Evolutionary conservation across 371 early-diverging fungal species (phyloP), one percentile per base, ranked within the genome.

Genomic region (Polyrhizophydium stewartii): DNA sequence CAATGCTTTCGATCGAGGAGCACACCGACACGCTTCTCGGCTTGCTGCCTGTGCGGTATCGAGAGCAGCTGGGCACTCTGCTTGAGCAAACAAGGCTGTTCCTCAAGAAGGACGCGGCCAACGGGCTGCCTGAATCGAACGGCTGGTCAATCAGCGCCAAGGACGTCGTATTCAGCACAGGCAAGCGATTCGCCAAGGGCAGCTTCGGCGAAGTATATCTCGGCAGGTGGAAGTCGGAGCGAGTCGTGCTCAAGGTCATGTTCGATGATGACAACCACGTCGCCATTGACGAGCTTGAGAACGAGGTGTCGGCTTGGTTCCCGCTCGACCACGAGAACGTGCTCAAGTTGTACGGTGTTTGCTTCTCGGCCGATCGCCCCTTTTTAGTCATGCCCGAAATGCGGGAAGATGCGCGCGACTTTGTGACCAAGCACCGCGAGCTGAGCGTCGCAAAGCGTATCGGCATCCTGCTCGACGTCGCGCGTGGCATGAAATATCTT

Each of bases 401-500:
- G 43, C 43, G 43, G 17, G 16, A n/a, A 16, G 43, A 43, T n/a
- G 43, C 43, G n/a, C 17, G 17, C 16, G 43, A n/a, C n/a, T n/a
- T n/a, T n/a, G n/a, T n/a, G n/a, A n/a, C n/a, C n/a, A n/a, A n/a
- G n/a, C n/a, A n/a, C n/a, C n/a, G n/a, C n/a, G n/a, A n/a, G n/a
- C n/a, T n/a, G n/a, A n/a, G n/a, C n/a, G n/a, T n/a, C n/a, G n/a
- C n/a, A n/a, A n/a, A n/a, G n/a, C n/a, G n/a, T n/a, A n/a, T n/a
- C n/a, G n/a, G n/a, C 31, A 50, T 50, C 31, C 9, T 50, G 10
- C 31, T 12, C 27, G 27, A 50, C 16, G n/a, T 50, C n/a, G 51
- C 51, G 9, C 10, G 12, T 10, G 62, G 62, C 43, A 31, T 62
- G 61, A 28, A 22, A 32, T 62, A 62, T 16, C 43, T 62, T 22